phyloP scores from a whole-genome alignment of 768 basidiomycete species.

The Chlorophyllum brunneum region DNA sequence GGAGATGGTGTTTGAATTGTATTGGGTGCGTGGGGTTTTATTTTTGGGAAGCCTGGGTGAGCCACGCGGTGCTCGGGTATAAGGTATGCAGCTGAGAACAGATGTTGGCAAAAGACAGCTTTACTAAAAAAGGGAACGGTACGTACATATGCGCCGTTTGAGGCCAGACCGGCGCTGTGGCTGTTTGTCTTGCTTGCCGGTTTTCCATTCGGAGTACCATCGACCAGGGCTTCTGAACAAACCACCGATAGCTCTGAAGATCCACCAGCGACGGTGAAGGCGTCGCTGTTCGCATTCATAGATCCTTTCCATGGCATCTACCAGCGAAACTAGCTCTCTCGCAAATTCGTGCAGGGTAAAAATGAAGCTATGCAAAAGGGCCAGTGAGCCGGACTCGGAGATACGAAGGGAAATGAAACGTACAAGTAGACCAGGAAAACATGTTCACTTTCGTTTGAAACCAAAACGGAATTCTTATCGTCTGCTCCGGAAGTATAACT shows the following conservation, averaged over 20 bases:
- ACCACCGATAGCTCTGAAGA: constrained; percentile 21
- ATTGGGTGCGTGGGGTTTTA: constrained; percentile 78
- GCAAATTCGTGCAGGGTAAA: constrained; percentile 96
- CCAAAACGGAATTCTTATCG: constrained; percentile 32
- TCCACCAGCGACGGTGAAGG: constrained; percentile 22
- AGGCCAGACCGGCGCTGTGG: constrained; percentile 9
- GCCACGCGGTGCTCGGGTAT: constrained; percentile 42
- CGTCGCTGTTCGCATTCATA: constrained; percentile 60
- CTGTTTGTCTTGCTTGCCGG: not conserved
- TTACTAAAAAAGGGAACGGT: not conserved
- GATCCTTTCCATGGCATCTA: constrained; percentile 81
- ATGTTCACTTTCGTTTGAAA: constrained; percentile 66
- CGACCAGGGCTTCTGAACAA: constrained; percentile 9
- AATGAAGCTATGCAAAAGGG: constrained; percentile 62
- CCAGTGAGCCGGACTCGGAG: constrained; percentile 3
- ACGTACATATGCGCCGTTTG: constrained; percentile 38
- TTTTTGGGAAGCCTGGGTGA: constrained; percentile 74
- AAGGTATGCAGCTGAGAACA: constrained; percentile 42
- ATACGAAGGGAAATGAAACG: constrained; percentile 25
- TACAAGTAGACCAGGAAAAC: constrained; percentile 92
- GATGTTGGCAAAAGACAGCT: not conserved
- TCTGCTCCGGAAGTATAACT: constrained; percentile 11
- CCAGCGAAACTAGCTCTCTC: constrained; percentile 72
- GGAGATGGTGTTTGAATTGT: constrained; percentile 77
- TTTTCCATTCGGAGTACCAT: not conserved